Evolutionary conservation across 2,329 filamentous ascomycete genomes (phyloP), one percentile per base, ranked within the genome.

Genomic region (Leptographium flavum): DNA sequence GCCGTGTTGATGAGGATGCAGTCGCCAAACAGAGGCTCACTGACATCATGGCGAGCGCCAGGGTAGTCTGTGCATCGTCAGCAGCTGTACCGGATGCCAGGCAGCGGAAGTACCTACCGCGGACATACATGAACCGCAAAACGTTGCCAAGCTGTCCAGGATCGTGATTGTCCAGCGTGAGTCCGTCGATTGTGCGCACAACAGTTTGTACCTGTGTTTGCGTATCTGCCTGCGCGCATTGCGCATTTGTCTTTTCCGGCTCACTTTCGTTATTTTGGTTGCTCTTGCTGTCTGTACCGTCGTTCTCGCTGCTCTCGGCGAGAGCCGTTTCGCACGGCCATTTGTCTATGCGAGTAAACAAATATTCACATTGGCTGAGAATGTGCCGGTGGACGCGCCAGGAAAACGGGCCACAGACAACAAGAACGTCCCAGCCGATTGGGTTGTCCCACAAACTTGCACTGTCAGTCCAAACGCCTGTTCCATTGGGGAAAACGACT

Each of bases 91-190:
- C 13, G 8, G 25, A 15, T 6, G 23, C 15, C 21, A 3, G 7
- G 14, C 21, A 15, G 21, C 22, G 19, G 14, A 14, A 9, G 31
- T 15, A 33, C 52, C 40, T 45, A 56, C 56, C 37, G 4, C 52
- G 45, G 17, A 39, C 31, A 47, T 61, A 60, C 52, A 60, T 56
- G 48, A 54, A 61, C 5, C 46, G 45, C 4, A 61, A 41, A 1
- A 52, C 53, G 17, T 44, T 45, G 22, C 45, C 47, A 4, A 60
- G 47, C 39, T 53, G 48, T 10, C 44, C 45, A 0, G 43, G 30
- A 19, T 51, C 35, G 41, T 56, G 55, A 13, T 23, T 19, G 27
- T 45, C n/a, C 8, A 52, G 49, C 9, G 46, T 31, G 15, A 55
- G 46, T 1, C 9, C 39, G 4, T 23, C 27, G 30, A 23, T 23